Conservation (phyloP, 1,139 yeast species). For the Kodamaea arcana region DNA sequence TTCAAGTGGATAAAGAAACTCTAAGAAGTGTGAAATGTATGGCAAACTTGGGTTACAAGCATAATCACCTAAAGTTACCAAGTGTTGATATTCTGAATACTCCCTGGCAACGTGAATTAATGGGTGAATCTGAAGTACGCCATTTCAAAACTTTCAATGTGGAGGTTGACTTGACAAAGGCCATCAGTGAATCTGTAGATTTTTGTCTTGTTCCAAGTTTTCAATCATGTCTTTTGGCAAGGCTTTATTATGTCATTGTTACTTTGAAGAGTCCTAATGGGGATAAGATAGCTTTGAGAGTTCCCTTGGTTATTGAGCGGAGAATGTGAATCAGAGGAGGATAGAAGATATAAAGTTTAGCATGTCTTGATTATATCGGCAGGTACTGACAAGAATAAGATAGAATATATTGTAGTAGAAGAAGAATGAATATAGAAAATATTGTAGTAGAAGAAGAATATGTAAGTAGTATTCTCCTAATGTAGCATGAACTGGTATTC, state of each 20-base stretch:
- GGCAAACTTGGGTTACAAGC: slow-evolving; percentile 29
- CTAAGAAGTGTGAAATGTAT: slow-evolving; percentile 31
- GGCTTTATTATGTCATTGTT: slow-evolving; percentile 34
- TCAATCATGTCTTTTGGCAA: slow-evolving; percentile 32
- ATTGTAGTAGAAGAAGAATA: too few species aligned
- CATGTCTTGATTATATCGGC: too few species aligned
- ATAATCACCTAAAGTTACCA: slow-evolving; percentile 19
- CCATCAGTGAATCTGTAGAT: slow-evolving; percentile 13
- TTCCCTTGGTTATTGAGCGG: slow-evolving; percentile 29
- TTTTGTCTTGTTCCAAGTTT: slow-evolving; percentile 38
- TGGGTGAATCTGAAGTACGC: slow-evolving; percentile 14
- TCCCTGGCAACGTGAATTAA: slow-evolving; percentile 20
- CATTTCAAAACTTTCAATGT: slow-evolving; percentile 20
- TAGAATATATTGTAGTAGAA: too few species aligned
- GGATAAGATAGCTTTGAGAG: slow-evolving; percentile 25
- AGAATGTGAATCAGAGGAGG: too few species aligned
- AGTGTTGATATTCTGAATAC: slow-evolving; percentile 10
- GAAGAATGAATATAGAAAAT: too few species aligned
- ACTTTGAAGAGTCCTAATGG: slow-evolving; percentile 27
- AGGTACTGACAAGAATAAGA: too few species aligned
- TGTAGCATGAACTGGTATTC: too few species aligned
- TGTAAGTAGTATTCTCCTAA: too few species aligned
- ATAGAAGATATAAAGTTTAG: too few species aligned
- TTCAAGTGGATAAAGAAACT: slow-evolving; percentile 24
- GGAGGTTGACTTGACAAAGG: slow-evolving; percentile 19